These are phyloP conservation scores for Taxillus chinensis DNA, from an alignment of 164 flowering plant species.

Conservation along the genomic window DNA sequence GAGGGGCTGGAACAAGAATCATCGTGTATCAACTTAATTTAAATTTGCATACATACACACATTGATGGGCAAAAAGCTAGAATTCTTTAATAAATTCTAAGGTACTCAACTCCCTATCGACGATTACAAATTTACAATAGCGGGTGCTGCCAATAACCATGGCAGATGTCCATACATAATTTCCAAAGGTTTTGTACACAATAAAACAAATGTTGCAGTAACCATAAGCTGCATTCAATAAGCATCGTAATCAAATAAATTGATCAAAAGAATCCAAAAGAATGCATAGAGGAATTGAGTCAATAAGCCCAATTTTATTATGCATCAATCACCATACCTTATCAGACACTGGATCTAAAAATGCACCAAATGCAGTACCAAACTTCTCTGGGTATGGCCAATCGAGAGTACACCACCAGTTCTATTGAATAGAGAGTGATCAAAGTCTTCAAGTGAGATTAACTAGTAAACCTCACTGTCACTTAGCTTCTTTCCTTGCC, in stretches of 20 bases:
- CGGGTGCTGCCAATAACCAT: conserved; percentile 78
- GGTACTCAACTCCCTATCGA: conserved; percentile 83
- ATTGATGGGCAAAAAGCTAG: no score
- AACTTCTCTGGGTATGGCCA: conserved; percentile 19
- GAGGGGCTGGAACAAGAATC: no score
- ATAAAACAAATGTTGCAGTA: conserved; percentile 80
- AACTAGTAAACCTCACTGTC: no score
- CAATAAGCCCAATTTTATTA: background rate
- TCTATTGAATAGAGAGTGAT: no score
- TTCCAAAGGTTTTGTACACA: conserved; percentile 71
- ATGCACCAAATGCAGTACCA: conserved; percentile 89
- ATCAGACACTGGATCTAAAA: conserved; percentile 98
- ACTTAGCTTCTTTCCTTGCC: no score
- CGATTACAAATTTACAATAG: conserved; percentile 86
- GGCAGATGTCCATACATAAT: conserved; percentile 48
- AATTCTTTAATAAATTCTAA: no score
- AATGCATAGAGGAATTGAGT: background rate
- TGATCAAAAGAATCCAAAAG: background rate
- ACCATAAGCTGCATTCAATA: conserved; percentile 85
- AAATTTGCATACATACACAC: no score
- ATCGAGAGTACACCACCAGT: no score
- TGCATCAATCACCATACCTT: conserved; percentile 37
- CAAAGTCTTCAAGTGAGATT: no score
- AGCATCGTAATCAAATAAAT: conserved; percentile 13
- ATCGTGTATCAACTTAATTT: no score